These are phyloP conservation scores for Lentithecium fluviatile DNA, from an alignment of 495 filamentous ascomycete species.

Conservation along the genomic window DNA sequence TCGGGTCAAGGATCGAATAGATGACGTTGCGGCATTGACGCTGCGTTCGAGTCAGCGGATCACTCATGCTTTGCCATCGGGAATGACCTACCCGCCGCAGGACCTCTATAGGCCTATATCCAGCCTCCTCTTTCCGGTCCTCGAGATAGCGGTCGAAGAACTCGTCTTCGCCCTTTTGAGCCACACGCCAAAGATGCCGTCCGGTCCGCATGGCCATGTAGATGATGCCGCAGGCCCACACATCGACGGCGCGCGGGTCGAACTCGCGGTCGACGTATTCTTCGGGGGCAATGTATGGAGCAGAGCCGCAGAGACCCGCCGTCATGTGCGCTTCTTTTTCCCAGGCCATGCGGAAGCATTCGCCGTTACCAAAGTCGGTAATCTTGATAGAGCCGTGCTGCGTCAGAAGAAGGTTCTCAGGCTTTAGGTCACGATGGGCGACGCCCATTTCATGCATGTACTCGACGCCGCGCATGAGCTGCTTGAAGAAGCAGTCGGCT, in stretches of 20 bases:
- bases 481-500: conserved; percentile 98
- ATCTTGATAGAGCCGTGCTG: conserved; percentile 95
- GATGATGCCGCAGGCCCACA: conserved; percentile 97
- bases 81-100: conserved; percentile 77
- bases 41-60: conserved; percentile 54
- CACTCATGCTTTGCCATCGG: not conserved
- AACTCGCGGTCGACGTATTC: conserved; percentile 95
- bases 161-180: conserved; percentile 92
- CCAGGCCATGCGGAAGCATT: conserved; percentile 99
- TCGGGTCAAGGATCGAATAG: conserved; percentile 97
- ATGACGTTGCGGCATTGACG: conserved; percentile 97
- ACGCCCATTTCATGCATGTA: conserved; percentile 99
- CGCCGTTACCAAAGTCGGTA: conserved; percentile 97
- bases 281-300: conserved; percentile 96
- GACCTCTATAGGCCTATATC: conserved; percentile 94
- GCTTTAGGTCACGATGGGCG: conserved; percentile 94
- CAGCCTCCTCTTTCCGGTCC: conserved; percentile 87
- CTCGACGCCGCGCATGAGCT: conserved; percentile 98
- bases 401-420: conserved; percentile 93
- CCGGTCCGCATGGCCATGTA: conserved; percentile 99
- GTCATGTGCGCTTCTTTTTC: conserved; percentile 98
- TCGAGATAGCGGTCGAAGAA: conserved; percentile 93
- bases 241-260: conserved; percentile 91
- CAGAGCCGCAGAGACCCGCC: conserved; percentile 90
- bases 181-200: conserved; percentile 91